These are phyloP conservation scores for Pythium utonaiense DNA, from an alignment of 352 stramenopile species.

Conservation along the genomic window DNA sequence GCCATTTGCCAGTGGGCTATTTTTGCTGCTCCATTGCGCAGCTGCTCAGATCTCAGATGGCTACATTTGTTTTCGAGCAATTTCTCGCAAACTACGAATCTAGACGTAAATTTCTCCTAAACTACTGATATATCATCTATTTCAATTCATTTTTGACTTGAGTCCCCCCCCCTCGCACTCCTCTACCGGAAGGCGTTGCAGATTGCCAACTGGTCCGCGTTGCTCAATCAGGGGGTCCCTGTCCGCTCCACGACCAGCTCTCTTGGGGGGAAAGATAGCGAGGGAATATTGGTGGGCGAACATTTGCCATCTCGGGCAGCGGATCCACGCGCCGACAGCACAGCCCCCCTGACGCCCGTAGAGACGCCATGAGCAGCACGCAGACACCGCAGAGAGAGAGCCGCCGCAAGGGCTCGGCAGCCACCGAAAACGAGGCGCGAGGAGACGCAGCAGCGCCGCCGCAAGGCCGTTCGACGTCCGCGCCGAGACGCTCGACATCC, in stretches of 20 bases:
- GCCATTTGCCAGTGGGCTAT: no score
- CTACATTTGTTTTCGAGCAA: constrained; percentile 4
- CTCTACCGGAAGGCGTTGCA: background rate
- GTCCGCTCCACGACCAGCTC: no score
- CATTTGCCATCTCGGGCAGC: background rate
- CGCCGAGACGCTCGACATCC: constrained; percentile 9
- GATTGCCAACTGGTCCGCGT: background rate
- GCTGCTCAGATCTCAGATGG: constrained; percentile 8
- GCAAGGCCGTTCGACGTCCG: constrained; percentile 11
- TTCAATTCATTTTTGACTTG: constrained; percentile 1
- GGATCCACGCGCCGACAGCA: background rate
- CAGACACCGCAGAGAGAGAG: constrained; percentile 6
- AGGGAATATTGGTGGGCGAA: background rate
- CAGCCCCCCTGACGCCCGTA: background rate
- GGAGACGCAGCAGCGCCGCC: background rate
- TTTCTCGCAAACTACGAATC: background rate
- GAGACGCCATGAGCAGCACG: constrained; percentile 1
- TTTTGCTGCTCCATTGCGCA: background rate
- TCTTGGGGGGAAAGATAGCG: background rate
- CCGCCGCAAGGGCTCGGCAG: constrained; percentile 14
- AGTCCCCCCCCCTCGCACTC: no score
- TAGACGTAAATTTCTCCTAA: background rate
- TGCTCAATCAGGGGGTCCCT: background rate
- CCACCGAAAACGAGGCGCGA: constrained; percentile 12
- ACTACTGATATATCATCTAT: constrained; percentile 5